phyloP scores from a whole-genome alignment of 2,329 filamentous ascomycete genomes.

The Arthrinium puccinioides region DNA sequence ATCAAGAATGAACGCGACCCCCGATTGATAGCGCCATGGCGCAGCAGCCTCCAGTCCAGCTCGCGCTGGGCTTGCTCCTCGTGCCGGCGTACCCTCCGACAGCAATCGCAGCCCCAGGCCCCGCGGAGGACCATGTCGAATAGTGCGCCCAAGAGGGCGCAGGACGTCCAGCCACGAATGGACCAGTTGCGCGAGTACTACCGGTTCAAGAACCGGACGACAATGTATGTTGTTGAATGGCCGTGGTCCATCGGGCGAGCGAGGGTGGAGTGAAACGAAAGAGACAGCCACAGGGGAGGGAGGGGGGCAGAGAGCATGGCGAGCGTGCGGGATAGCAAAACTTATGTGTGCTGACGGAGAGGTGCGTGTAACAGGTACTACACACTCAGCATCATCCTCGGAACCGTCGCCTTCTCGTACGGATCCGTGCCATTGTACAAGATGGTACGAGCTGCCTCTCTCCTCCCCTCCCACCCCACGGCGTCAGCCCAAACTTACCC shows the following conservation, averaged over 20 bases:
- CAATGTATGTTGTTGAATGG: conserved; percentile 38
- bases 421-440: conserved; percentile 83
- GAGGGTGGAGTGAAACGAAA: not conserved
- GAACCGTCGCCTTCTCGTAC: conserved; percentile 73
- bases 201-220: conserved; percentile 60
- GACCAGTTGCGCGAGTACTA: conserved; percentile 58
- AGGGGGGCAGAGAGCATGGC: not conserved
- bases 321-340: not conserved
- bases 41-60: not conserved
- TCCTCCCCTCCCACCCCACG: not conserved
- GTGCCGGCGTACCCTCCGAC: conserved; percentile 17
- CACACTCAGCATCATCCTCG: conserved; percentile 68
- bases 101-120: conserved; percentile 3
- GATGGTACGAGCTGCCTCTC: conserved; percentile 49
- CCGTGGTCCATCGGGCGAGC: not conserved
- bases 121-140: conserved; percentile 17
- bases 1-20: conserved; percentile 10
- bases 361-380: conserved; percentile 50
- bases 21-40: conserved; percentile 5
- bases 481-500: not conserved
- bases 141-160: conserved; percentile 15
- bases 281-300: not conserved
- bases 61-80: conserved; percentile 22
- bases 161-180: conserved; percentile 42
- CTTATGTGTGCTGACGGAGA: not conserved